Percentiles rank a stretch among this genome's conserved stretches.
Conservation (phyloP, 2,329 filamentous ascomycete genomes). For the Fusarium secorum region DNA sequence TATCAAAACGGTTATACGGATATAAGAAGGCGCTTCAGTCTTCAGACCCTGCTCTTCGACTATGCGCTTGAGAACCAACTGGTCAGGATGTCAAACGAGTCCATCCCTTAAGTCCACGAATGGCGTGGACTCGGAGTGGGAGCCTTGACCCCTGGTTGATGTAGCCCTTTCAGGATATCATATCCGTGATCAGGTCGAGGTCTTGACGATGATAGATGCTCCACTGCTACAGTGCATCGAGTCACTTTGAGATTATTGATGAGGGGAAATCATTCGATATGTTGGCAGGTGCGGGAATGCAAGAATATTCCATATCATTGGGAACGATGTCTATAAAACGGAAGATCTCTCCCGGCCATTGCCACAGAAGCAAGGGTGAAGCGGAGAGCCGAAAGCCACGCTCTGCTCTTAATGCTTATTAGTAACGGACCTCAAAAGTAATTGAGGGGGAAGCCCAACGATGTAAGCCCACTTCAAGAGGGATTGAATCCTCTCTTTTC, state of each 20-base stretch:
- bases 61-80: background rate
- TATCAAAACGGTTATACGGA: background rate
- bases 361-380: background rate
- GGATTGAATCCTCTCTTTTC: background rate
- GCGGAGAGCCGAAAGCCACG: background rate
- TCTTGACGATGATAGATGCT: background rate
- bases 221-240: constrained; percentile 1
- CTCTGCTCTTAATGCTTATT: background rate
- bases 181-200: constrained; percentile 6
- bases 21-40: background rate
- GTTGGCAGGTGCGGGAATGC: background rate
- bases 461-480: background rate
- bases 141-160: background rate
- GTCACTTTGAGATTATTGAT: constrained; percentile 7
- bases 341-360: background rate
- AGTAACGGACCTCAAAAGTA: background rate
- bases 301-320: background rate
- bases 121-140: constrained; percentile 5
- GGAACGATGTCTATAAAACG: background rate
- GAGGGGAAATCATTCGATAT: constrained; percentile 10
- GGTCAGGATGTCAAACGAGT: background rate
- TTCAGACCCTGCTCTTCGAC: background rate
- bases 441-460: background rate
- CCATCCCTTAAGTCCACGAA: background rate
- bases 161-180: constrained; percentile 17